phyloP scores from a whole-genome alignment of 2,329 filamentous ascomycete species.

The Botrytis tulipae region DNA sequence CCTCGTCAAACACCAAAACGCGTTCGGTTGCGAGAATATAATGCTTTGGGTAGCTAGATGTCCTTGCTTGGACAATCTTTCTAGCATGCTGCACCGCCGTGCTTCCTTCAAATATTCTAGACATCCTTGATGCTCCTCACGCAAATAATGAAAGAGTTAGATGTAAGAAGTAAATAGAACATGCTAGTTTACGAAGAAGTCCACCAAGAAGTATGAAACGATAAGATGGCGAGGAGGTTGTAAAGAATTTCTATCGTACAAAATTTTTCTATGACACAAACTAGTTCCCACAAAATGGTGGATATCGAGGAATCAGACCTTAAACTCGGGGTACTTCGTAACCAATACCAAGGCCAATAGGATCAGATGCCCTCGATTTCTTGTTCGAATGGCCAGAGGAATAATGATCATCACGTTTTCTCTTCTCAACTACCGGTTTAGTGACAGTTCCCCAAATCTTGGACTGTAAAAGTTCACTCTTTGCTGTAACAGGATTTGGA shows the following conservation, averaged over 20 bases:
- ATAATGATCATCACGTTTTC: conserved; percentile 32
- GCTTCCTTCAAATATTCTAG: not conserved
- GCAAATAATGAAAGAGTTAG: not conserved
- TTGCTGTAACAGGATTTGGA: conserved; percentile 44
- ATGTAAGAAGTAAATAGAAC: not conserved
- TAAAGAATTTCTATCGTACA: not conserved
- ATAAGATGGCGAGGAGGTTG: not conserved
- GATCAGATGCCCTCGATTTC: conserved; percentile 47
- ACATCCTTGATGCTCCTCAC: not conserved
- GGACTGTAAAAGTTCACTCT: conserved; percentile 50
- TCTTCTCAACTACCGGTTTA: conserved; percentile 49
- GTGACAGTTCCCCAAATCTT: conserved; percentile 60
- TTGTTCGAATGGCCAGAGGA: conserved; percentile 41
- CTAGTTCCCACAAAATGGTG: not conserved
- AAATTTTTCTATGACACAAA: not conserved
- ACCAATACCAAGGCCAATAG: conserved; percentile 57
- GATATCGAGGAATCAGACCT: not conserved
- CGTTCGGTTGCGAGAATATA: not conserved
- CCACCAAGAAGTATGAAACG: not conserved
- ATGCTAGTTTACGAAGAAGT: not conserved
- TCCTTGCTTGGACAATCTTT: too few relatives aligned
- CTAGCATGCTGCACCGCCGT: not conserved
- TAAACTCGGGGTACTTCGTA: conserved; percentile 24
- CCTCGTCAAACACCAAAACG: not conserved
- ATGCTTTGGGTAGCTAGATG: not conserved